phyloP scores from a whole-genome alignment of 495 filamentous ascomycete genomes.

The Daldinia grandis region DNA sequence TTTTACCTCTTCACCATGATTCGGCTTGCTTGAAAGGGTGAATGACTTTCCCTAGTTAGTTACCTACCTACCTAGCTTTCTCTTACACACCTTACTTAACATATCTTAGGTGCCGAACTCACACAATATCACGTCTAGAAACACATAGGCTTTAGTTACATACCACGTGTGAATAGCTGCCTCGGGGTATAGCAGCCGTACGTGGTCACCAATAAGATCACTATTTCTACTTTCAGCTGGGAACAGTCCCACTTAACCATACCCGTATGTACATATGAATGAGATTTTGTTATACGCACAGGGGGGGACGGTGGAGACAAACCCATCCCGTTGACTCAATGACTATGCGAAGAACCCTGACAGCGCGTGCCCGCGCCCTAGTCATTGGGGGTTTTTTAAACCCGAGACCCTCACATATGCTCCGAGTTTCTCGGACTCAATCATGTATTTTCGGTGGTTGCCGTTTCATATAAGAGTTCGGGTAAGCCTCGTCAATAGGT shows the following conservation, averaged over 20 bases:
- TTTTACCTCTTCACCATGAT: background rate
- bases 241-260: background rate
- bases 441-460: background rate
- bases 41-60: background rate
- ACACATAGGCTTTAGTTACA: background rate
- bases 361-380: background rate
- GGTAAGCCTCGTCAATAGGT: background rate
- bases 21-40: background rate
- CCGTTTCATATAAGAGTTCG: background rate
- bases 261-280: no score
- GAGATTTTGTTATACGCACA: background rate
- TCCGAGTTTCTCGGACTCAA: background rate
- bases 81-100: background rate
- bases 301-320: background rate
- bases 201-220: background rate
- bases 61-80: no score
- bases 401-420: background rate
- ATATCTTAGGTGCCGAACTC: conserved; percentile 1
- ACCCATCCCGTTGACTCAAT: background rate
- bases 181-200: background rate
- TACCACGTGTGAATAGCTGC: background rate
- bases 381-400: background rate
- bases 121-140: background rate
- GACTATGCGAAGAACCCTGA: background rate
- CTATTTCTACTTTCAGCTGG: background rate